A percentile compares a stretch with the other conserved stretches of the same genome.
Conservation (phyloP, 2,329 filamentous ascomycete genomes). For the Cercospora sp. region DNA sequence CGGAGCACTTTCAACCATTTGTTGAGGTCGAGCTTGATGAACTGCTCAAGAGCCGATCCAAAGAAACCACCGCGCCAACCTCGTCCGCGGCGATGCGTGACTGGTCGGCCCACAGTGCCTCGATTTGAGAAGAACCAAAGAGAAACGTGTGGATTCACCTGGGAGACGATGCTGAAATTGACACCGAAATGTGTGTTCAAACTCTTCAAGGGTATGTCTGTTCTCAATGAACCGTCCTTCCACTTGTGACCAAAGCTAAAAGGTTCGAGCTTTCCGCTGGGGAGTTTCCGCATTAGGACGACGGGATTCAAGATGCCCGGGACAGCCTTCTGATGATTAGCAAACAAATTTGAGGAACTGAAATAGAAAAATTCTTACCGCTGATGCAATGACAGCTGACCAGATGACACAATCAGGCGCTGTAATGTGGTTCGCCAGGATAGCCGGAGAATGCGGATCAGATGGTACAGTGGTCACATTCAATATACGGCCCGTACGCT, state of each 20-base stretch:
- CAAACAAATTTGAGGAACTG: too few relatives aligned
- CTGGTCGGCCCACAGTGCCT: conserved; percentile 85
- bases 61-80: conserved; percentile 97
- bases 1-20: conserved; percentile 97
- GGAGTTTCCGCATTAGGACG: conserved; percentile 84
- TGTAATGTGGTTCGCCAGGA: conserved; percentile 92
- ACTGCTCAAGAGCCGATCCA: conserved; percentile 88
- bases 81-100: conserved; percentile 87
- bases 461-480: conserved; percentile 96
- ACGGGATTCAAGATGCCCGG: conserved; percentile 94
- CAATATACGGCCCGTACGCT: conserved; percentile 87
- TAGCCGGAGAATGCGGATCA: conserved; percentile 88
- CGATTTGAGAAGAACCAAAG: conserved; percentile 98
- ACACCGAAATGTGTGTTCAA: conserved; percentile 98
- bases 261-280: conserved; percentile 73
- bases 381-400: conserved; percentile 92
- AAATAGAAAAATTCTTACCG: conserved; percentile 40
- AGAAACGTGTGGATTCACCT: conserved; percentile 96
- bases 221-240: conserved; percentile 94
- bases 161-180: conserved; percentile 86
- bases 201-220: conserved; percentile 91
- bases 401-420: conserved; percentile 97
- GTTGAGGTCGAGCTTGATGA: conserved; percentile 91
- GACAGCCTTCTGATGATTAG: conserved; percentile 59
- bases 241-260: conserved; percentile 99